Percentiles rank a stretch among this genome's conserved stretches.
Evolutionary conservation across 2,329 filamentous ascomycete species (phyloP).

Genomic region (Polychaeton citri): DNA sequence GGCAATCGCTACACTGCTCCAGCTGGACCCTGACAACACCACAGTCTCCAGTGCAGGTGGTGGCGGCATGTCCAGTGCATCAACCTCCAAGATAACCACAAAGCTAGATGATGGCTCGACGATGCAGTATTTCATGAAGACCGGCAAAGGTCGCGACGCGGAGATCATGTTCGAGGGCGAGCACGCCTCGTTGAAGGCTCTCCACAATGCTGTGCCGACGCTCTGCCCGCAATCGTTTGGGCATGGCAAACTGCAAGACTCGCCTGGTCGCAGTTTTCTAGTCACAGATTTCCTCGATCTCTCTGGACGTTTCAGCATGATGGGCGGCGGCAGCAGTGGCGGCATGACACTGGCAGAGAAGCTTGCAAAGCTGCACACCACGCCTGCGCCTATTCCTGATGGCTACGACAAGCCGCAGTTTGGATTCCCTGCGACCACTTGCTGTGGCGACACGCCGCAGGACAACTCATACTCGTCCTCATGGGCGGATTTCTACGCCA

Average conservation of each 20-base stretch:
- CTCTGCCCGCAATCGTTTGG: conserved; percentile 67
- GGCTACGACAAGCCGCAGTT: conserved; percentile 52
- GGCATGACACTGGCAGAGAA: conserved; percentile 56
- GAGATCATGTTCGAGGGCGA: conserved; percentile 67
- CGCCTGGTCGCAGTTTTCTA: conserved; percentile 38
- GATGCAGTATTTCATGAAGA: conserved; percentile 60
- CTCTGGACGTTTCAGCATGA: conserved; percentile 19
- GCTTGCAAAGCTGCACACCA: conserved; percentile 65
- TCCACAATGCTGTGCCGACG: conserved; percentile 55
- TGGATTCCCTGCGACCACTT: conserved; percentile 74
- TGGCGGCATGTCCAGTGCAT: conserved; percentile 50
- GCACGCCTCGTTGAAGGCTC: conserved; percentile 69
- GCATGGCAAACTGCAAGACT: conserved; percentile 45
- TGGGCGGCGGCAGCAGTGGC: conserved; percentile 18
- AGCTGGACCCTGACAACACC: conserved; percentile 41
- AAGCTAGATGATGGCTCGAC: conserved; percentile 35
- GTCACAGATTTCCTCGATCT: conserved; percentile 74
- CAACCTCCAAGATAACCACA: conserved; percentile 48
- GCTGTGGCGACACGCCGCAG: conserved; percentile 74
- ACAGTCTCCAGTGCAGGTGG: conserved; percentile 49
- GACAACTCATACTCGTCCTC: conserved; percentile 58
- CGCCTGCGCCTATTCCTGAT: conserved; percentile 52
- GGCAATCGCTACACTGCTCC: conserved; percentile 48
- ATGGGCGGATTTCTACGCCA: conserved; percentile 79
- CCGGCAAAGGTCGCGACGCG: conserved; percentile 44